Evolutionary conservation across 2,329 filamentous ascomycete genomes (phyloP).

Genomic region (Fusarium staphyleae): DNA sequence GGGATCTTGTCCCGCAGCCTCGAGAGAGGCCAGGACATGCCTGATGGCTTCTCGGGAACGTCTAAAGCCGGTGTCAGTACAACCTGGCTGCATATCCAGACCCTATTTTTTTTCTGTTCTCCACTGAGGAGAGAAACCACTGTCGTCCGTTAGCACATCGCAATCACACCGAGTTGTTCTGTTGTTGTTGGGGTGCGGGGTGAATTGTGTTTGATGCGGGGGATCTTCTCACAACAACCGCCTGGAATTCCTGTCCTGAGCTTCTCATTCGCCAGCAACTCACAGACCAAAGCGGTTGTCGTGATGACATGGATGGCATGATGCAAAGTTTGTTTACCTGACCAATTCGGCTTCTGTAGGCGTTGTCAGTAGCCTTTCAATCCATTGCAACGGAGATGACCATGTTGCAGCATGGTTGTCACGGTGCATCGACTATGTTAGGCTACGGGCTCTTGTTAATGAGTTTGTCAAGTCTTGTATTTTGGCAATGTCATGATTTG

Average conservation of each 20-base stretch:
- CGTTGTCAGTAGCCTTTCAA: conserved; percentile 10
- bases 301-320: conserved; percentile 25
- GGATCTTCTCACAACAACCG: conserved; percentile 15
- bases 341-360: conserved; percentile 12
- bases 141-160: conserved; percentile 4
- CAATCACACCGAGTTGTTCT: conserved; percentile 22
- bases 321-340: conserved; percentile 30
- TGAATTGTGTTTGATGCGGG: conserved; percentile 26
- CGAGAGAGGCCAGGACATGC: neutral
- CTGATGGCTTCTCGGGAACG: conserved; percentile 14
- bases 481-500: conserved; percentile 10
- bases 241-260: conserved; percentile 3
- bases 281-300: conserved; percentile 3
- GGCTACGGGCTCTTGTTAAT: neutral
- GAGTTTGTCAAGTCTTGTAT: conserved; percentile 1
- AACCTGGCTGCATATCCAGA: conserved; percentile 7
- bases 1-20: conserved; percentile 25
- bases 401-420: conserved; percentile 12
- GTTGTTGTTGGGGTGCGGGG: conserved; percentile 20
- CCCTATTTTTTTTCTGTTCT: conserved; percentile 1
- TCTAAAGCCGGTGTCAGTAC: conserved; percentile 15
- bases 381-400: conserved; percentile 6
- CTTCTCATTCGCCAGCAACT: conserved; percentile 25
- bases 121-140: conserved; percentile 1
- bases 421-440: neutral